Base-by-base conservation (phyloP, 1,284 basidiomycete genomes). In the Apiotrichum gracile region DNA sequence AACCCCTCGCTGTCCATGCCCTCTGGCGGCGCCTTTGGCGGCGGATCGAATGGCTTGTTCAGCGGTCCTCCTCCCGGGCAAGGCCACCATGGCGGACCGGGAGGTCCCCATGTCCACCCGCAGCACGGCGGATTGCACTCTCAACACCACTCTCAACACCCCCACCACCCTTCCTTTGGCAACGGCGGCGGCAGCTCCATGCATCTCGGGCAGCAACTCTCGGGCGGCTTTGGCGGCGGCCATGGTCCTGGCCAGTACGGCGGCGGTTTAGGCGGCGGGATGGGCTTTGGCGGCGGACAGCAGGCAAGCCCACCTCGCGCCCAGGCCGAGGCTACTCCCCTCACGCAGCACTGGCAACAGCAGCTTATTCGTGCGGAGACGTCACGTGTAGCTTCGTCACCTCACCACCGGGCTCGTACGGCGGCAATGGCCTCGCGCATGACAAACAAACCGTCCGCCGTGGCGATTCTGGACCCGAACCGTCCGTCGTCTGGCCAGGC, bases 401-500 rank as follows among this genome's bases (percentile, higher is more conserved):
- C 80, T 0, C 81, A 82, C 61, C 80, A 81, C 61, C 78, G 81
- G 25, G 81, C 81, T 16, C 69, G 80, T 24, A 78, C 80, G 21
- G 80, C 80, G 16, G 80, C 80, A 33, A 74, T 81, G 51, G 78
- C 79, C 12, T 78, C 78, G 7, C 70, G 81, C 33, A 78, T 77
- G 51, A 74, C 76, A 31, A 76, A 77, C 49, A 78, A 77, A 68
- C 75, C 57, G 5, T 71, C 74, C 9, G 73, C 78, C 12, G 65
- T 77, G n/a, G 66, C 66, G 54, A 79, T 76, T 60, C 74, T 71
- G 52, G 79, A 75, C 67, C 78, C 76, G 57, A 69, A 61, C 51
- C 56, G 61, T 48, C 49, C 57, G 2, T 35, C 51, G 13, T 55
- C 57, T 5, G 47, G 43, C 6, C 51, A 52, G 33, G 54, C 44